Evolutionary conservation across 179 eudicot genomes (phyloP), one percentile per base, ranked within the genome.

Genomic region (Drosera spatulata): DNA sequence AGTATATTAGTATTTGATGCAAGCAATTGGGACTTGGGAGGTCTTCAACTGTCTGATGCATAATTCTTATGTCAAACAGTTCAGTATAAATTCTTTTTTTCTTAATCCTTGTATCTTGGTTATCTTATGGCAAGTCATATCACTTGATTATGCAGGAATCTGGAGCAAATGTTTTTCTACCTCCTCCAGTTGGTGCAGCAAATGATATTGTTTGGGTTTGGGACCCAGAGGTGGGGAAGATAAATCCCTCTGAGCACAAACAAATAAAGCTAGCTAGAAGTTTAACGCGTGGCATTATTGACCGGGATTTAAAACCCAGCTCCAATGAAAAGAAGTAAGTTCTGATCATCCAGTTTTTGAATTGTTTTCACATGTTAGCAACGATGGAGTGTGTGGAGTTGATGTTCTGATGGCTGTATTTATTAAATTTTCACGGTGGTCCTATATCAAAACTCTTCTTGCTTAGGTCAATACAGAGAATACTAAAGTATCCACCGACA

Each of bases 201-300:
- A 93, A 93, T 77, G 99, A 93, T 73, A 81, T 93, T 54, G 99
- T 93, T 71, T 84, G 87, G 8, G 95, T 93, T 39, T 93, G 96
- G 95, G 99, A 93, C 65, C 96, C 99, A 59, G 99, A 89, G 69
- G 83, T 88, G 59, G 99, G 95, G 48, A 93, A 84, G 69, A 81
- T 72, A 45, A 93, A 93, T 79, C 99, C 93, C 64, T 89, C 96
- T 60, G 96, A 93, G 78, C 96, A 93, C 84, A 93, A 93, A 76
- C 99, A 93, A 67, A 83, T 88, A 64, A 93, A 89, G 72, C 82
- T 93, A 62, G 96, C 95, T 3, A 88, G 96, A 73, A 86, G 99
- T 76, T 78, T 93, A 63, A 84, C 74, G 61, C 96, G 96, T 58
- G 96, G 93, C 66, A 86, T 93, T 64, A 86, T 86, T 75, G 96